Evolutionary conservation across 306 rosid genomes (phyloP).

Genomic region (Hippophae tibetana): DNA sequence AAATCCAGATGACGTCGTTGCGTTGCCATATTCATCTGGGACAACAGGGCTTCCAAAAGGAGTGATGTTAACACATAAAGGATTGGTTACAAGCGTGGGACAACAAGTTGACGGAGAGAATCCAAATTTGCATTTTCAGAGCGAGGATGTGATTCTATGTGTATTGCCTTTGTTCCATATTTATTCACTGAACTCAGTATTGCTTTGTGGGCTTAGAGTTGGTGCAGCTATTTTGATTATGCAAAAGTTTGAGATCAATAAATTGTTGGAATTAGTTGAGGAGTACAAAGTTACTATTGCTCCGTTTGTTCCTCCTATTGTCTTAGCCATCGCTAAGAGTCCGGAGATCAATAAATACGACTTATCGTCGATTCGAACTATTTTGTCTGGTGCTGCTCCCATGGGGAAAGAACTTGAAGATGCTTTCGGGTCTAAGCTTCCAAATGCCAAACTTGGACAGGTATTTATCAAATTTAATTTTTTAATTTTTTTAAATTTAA

Average conservation of each 20-base stretch:
- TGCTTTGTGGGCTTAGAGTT: slow-evolving; percentile 50
- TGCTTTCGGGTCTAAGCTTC: slow-evolving; percentile 48
- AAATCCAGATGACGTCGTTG: slow-evolving; percentile 57
- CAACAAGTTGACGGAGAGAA: slow-evolving; percentile 73
- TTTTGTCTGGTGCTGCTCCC: slow-evolving; percentile 76
- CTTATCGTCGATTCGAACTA: slow-evolving; percentile 54
- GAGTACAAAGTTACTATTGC: slow-evolving; percentile 50
- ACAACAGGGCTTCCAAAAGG: slow-evolving; percentile 74
- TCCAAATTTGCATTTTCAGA: slow-evolving; percentile 40
- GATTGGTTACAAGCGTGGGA: slow-evolving; percentile 54
- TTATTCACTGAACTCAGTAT: slow-evolving; percentile 58
- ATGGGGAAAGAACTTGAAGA: slow-evolving; percentile 59
- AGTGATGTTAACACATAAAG: slow-evolving; percentile 63
- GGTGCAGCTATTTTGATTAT: slow-evolving; percentile 64
- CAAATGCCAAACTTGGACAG: slow-evolving; percentile 60
- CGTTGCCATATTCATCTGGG: slow-evolving; percentile 72
- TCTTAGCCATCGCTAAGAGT: slow-evolving; percentile 50
- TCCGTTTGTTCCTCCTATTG: slow-evolving; percentile 71
- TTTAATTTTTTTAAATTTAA: too few species aligned
- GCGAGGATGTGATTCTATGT: slow-evolving; percentile 60
- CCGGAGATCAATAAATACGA: slow-evolving; percentile 34
- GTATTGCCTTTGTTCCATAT: slow-evolving; percentile 77
- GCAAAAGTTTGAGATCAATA: slow-evolving; percentile 45
- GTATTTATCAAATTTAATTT: slow-evolving; percentile 13
- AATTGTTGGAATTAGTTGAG: slow-evolving; percentile 34